Percentiles rank a stretch among this genome's conserved stretches.
Evolutionary conservation across 1,284 basidiomycete genomes (phyloP).

Genomic region (Microbotryum silenes-acaulis): DNA sequence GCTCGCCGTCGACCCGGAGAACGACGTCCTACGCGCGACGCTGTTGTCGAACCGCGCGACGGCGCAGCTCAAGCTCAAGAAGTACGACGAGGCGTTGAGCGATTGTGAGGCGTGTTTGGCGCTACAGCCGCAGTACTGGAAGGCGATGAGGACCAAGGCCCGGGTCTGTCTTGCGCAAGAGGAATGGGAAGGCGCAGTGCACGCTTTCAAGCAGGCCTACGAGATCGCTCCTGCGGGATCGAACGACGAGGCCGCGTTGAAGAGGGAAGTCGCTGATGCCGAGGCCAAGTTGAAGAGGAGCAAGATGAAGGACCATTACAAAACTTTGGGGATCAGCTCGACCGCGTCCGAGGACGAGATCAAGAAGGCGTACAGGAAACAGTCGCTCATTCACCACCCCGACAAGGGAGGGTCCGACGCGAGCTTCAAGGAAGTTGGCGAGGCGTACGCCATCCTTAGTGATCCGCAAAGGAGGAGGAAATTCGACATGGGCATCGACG

Average conservation of each 20-base stretch:
- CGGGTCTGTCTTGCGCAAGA: conserved; percentile 67
- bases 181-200: conserved; percentile 61
- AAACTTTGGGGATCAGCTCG: conserved; percentile 25
- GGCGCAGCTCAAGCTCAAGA: conserved; percentile 63
- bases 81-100: conserved; percentile 57
- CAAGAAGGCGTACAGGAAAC: conserved; percentile 56
- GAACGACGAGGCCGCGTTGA: conserved; percentile 57
- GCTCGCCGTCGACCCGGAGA: conserved; percentile 46
- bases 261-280: conserved; percentile 63
- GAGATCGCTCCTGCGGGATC: conserved; percentile 54
- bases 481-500: conserved; percentile 36
- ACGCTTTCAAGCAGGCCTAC: conserved; percentile 68
- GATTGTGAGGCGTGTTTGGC: conserved; percentile 63
- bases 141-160: conserved; percentile 75
- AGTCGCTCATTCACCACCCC: conserved; percentile 72
- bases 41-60: conserved; percentile 77
- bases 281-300: conserved; percentile 68
- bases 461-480: conserved; percentile 59
- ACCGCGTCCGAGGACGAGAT: conserved; percentile 57
- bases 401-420: conserved; percentile 51
- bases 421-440: conserved; percentile 66
- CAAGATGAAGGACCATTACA: conserved; percentile 55
- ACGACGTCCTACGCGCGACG: conserved; percentile 59
- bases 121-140: conserved; percentile 62
- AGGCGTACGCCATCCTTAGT: conserved; percentile 66